Percentiles rank a stretch among this genome's conserved stretches.
These are phyloP conservation scores for Phytophthora fragariaefolia DNA, from an alignment of 352 stramenopile genomes.

Conservation along the genomic window DNA sequence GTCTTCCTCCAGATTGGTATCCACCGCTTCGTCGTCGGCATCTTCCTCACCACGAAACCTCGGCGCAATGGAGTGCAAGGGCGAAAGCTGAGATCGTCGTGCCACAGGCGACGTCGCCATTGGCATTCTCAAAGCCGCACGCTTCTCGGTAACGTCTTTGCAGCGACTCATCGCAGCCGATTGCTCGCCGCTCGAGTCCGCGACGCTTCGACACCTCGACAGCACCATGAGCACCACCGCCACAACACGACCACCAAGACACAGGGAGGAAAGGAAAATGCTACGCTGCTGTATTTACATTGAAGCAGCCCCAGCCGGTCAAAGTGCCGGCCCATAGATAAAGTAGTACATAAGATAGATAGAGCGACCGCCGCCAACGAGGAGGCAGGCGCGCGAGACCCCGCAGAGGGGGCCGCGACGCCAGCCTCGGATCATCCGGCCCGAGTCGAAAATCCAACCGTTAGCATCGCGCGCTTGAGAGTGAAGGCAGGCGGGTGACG, in stretches of 20 bases:
- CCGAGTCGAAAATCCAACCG: constrained; percentile 23
- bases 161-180: constrained; percentile 7
- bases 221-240: not conserved
- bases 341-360: constrained; percentile 45
- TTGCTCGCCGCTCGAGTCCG: not conserved
- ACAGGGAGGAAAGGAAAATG: constrained; percentile 13
- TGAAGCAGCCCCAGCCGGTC: constrained; percentile 36
- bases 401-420: not conserved
- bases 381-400: not conserved
- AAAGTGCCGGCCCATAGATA: constrained; percentile 46
- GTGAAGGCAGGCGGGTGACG: constrained; percentile 23
- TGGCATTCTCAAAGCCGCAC: constrained; percentile 8
- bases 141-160: not conserved
- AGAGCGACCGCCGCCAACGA: constrained; percentile 27
- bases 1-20: constrained; percentile 30
- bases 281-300: constrained; percentile 48
- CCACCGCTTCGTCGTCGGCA: constrained; percentile 9
- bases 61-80: constrained; percentile 4
- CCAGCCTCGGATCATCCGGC: not conserved
- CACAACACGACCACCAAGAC: not conserved
- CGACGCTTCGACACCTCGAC: constrained; percentile 7
- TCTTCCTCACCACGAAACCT: constrained; percentile 15
- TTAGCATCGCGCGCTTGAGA: constrained; percentile 11
- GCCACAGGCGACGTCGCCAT: constrained; percentile 4
- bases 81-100: constrained; percentile 2